Base-by-base conservation (phyloP, 2,329 filamentous ascomycete genomes). In the Stagonosporopsis cucurbitacearum region DNA sequence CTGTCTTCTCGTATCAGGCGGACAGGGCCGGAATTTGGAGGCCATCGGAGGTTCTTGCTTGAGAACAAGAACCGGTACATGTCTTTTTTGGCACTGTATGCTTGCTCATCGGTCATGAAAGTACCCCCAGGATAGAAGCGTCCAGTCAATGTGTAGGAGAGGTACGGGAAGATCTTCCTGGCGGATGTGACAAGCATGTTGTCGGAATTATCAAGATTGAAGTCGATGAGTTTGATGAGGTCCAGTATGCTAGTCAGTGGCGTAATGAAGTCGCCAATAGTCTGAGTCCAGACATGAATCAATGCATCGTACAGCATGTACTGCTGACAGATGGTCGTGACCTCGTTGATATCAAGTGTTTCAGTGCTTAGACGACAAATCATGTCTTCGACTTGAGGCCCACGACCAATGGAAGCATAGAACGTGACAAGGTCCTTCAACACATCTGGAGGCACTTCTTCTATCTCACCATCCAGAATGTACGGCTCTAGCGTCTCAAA, bases 251-350 rank as follows among this genome's bases (percentile, higher is more conserved):
- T 92, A 64, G 92, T 88, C 53, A 98, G 81, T 1, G 95, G 94
- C 1, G 93, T 96, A 59, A 97, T 88, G 68, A 96, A 97, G 75
- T 99, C 96, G 59, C 82, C 81, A 25, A 99, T 80, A 2, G 92
- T 92, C 74, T 91, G 89, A 58, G 96, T 98, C 95, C 95, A 99
- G 51, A 99, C 90, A 72, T 98, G 97, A 39, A 96, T 92, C 53
- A 97, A 84, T 2, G 95, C 96, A 75, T 99, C 96, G 70, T 97
- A 99, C 4, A 99, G 83, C 62, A 89, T 86, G 73, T 98, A 88
- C 71, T 94, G 89, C 74, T 95, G 96, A 82, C 95, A 99, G 22
- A 99, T 81, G 12, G 85, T 84, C 0, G 94, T 97, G 54, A 96
- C 87, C 75, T 98, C 91, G 72, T 99, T 94, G 64, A 99, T 87